Percentiles rank a stretch among this genome's conserved stretches.
Conservation (phyloP, 2,329 filamentous ascomycete genomes). For the Paramyrothecium roridum region DNA sequence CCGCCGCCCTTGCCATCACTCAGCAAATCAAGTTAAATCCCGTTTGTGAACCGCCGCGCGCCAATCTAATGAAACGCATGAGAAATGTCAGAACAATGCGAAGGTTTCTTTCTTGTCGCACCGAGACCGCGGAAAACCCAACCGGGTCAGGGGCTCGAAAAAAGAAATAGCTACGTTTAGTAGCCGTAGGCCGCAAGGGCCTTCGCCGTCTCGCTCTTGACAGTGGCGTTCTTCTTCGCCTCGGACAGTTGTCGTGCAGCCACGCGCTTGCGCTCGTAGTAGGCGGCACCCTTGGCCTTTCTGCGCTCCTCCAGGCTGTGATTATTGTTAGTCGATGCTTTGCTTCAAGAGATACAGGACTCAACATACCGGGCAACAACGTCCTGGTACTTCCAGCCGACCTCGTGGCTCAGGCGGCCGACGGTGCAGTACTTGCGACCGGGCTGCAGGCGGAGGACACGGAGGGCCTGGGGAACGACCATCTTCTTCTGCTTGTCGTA, state of each 20-base stretch:
- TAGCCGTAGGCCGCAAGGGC: conserved; percentile 89
- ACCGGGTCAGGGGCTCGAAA: conserved; percentile 14
- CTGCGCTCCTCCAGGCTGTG: conserved; percentile 95
- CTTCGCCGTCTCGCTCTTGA: conserved; percentile 82
- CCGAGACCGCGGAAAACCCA: conserved; percentile 20
- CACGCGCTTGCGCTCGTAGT: conserved; percentile 99
- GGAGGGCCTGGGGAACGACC: conserved; percentile 96
- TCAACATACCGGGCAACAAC: conserved; percentile 88
- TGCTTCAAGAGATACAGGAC: background rate
- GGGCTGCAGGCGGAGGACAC: conserved; percentile 94
- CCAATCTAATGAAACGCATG: conserved; percentile 53
- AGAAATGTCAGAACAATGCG: conserved; percentile 42
- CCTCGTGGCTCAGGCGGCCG: conserved; percentile 95
- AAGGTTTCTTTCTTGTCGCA: conserved; percentile 16
- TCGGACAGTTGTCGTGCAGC: conserved; percentile 85
- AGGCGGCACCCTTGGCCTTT: conserved; percentile 98
- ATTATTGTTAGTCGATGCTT: conserved; percentile 12
- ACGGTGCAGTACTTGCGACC: conserved; percentile 99
- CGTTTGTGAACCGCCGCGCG: conserved; percentile 47
- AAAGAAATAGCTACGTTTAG: conserved; percentile 50
- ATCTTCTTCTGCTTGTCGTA: conserved; percentile 99
- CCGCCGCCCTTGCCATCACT: conserved; percentile 41
- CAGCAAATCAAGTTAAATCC: conserved; percentile 47
- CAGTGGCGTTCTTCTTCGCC: conserved; percentile 86
- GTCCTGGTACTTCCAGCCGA: conserved; percentile 99